Evolutionary conservation across 495 filamentous ascomycete genomes (phyloP).

Genomic region (Xylaria cubensis): DNA sequence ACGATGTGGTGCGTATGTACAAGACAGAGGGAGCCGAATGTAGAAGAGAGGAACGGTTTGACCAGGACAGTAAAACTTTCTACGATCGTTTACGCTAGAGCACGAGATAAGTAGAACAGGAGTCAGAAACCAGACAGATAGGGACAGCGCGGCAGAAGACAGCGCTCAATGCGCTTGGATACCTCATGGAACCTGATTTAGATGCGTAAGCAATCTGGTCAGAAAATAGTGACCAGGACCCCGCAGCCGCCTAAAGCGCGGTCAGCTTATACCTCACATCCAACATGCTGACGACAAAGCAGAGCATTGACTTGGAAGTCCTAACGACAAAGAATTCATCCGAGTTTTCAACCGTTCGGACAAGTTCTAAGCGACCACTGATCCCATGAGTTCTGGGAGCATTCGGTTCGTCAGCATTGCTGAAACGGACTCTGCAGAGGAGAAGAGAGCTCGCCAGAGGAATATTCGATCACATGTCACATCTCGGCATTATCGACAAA

Average conservation of each 20-base stretch:
- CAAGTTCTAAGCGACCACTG: neutral
- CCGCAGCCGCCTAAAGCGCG: neutral
- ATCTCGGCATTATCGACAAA: neutral
- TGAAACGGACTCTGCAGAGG: neutral
- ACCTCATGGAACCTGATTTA: neutral
- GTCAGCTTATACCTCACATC: neutral
- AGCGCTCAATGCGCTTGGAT: neutral
- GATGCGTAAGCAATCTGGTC: neutral
- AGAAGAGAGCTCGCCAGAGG: slow-evolving; percentile 1
- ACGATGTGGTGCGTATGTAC: no score
- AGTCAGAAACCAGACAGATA: no score
- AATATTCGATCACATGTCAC: neutral
- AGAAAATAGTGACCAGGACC: neutral
- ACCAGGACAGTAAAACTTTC: no score
- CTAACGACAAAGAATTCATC: neutral
- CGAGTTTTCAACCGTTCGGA: neutral
- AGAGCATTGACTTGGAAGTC: neutral
- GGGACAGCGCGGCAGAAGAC: no score
- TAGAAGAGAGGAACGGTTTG: no score
- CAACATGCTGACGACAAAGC: neutral
- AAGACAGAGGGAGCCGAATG: no score
- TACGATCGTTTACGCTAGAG: no score
- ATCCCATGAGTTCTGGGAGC: slow-evolving; percentile 3
- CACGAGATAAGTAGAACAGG: no score
- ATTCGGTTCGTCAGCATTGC: slow-evolving; percentile 6